Conservation (phyloP, 225 moss, liverwort and hornwort species). For the Sphagnum contortum region DNA sequence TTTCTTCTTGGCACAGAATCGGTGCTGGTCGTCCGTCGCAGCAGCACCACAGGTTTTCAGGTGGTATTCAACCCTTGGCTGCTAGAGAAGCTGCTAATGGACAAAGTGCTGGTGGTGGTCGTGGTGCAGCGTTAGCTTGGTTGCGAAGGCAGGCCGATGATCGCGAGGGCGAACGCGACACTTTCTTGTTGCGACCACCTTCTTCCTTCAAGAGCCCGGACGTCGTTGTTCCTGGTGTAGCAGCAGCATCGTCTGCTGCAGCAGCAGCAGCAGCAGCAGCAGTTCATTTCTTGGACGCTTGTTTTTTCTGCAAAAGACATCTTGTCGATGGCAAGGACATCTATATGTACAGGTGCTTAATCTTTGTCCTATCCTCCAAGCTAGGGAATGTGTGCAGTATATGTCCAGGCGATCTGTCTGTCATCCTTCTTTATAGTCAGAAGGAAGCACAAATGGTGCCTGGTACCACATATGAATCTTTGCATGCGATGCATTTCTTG, state of each 20-base stretch:
- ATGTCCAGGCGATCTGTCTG: too few relatives aligned
- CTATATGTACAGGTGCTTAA: constrained; percentile 70
- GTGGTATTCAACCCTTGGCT: not conserved
- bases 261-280: constrained; percentile 17
- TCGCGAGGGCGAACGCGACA: constrained; percentile 41
- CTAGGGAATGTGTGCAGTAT: too few relatives aligned
- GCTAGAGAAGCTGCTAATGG: not conserved
- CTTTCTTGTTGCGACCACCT: constrained; percentile 21
- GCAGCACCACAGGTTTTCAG: not conserved
- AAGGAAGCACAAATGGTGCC: too few relatives aligned
- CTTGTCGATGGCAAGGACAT: constrained; percentile 78
- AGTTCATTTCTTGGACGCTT: constrained; percentile 67
- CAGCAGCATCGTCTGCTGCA: not conserved
- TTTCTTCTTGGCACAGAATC: constrained; percentile 15
- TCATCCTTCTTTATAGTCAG: too few relatives aligned
- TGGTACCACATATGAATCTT: too few relatives aligned
- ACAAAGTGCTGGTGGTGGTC: not conserved
- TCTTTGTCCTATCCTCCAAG: not conserved
- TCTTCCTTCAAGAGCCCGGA: not conserved
- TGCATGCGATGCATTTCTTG: too few relatives aligned
- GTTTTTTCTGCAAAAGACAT: constrained; percentile 70
- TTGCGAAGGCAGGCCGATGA: constrained; percentile 24
- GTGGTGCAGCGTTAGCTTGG: constrained; percentile 26
- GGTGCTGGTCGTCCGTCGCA: not conserved
- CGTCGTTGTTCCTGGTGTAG: not conserved